Conservation (phyloP, 2,329 filamentous ascomycete genomes). For the Fusarium scirpi region DNA sequence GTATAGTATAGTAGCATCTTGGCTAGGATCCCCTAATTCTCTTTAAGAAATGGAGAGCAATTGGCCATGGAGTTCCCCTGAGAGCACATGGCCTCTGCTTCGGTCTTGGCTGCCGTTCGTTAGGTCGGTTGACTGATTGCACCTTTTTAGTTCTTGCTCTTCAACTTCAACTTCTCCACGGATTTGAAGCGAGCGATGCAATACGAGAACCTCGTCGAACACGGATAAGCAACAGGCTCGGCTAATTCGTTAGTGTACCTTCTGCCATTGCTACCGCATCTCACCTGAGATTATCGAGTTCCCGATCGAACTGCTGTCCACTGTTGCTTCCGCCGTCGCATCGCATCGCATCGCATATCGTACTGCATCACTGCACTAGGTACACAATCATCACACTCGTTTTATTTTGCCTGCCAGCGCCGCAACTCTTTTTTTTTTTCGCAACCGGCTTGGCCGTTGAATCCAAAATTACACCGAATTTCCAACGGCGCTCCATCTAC, state of each 20-base stretch:
- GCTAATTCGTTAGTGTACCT: constrained; percentile 20
- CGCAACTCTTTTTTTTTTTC: not conserved
- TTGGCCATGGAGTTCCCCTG: constrained; percentile 6
- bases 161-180: constrained; percentile 8
- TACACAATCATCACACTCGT: not conserved
- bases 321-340: constrained; percentile 31
- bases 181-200: constrained; percentile 1
- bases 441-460: not conserved
- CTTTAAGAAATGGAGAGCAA: not conserved
- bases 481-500: constrained; percentile 14
- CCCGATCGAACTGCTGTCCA: constrained; percentile 27
- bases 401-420: not conserved
- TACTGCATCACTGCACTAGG: not conserved
- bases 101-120: not conserved
- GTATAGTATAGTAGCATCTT: constrained; percentile 24
- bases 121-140: constrained; percentile 14
- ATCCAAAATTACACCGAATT: constrained; percentile 25
- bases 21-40: constrained; percentile 15
- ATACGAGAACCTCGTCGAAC: constrained; percentile 11
- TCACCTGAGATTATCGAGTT: constrained; percentile 22
- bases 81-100: constrained; percentile 17
- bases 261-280: constrained; percentile 9
- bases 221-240: constrained; percentile 7
- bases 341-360: constrained; percentile 19
- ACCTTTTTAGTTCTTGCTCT: constrained; percentile 1